Conservation (phyloP, 768 basidiomycete species). For the Kwoniella europaea region DNA sequence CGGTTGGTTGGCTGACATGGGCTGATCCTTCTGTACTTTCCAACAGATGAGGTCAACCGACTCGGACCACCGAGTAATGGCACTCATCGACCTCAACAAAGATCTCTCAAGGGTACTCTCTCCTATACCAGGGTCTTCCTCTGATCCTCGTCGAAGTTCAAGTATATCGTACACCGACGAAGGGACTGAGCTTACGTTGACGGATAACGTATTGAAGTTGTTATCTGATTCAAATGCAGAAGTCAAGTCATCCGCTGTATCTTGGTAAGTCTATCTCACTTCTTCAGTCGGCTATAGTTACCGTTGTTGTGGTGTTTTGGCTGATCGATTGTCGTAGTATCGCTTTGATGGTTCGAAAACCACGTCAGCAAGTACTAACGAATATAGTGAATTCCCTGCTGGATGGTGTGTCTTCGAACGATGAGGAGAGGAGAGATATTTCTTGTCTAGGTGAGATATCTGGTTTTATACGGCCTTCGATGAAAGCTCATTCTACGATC, state of each 20-base stretch:
- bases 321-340: constrained; percentile 63
- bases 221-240: constrained; percentile 96
- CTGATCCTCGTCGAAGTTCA: constrained; percentile 12
- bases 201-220: constrained; percentile 79
- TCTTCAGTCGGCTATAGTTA: background rate
- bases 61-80: constrained; percentile 74
- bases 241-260: constrained; percentile 96
- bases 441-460: constrained; percentile 76
- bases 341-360: constrained; percentile 86
- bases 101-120: constrained; percentile 80
- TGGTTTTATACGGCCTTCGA: background rate
- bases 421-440: constrained; percentile 93
- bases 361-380: constrained; percentile 78
- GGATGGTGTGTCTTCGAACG: constrained; percentile 79
- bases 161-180: constrained; percentile 71
- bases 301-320: background rate
- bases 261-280: constrained; percentile 68
- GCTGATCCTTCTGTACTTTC: constrained; percentile 11
- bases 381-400: constrained; percentile 87
- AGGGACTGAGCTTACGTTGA: constrained; percentile 77
- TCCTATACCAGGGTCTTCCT: constrained; percentile 19
- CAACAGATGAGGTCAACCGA: constrained; percentile 49
- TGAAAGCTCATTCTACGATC: background rate
- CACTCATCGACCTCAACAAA: constrained; percentile 87
- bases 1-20: background rate